A percentile compares a stretch with the other conserved stretches of the same genome.
phyloP scores from a whole-genome alignment of 1,284 basidiomycete genomes.

The Marasmius fiardii region DNA sequence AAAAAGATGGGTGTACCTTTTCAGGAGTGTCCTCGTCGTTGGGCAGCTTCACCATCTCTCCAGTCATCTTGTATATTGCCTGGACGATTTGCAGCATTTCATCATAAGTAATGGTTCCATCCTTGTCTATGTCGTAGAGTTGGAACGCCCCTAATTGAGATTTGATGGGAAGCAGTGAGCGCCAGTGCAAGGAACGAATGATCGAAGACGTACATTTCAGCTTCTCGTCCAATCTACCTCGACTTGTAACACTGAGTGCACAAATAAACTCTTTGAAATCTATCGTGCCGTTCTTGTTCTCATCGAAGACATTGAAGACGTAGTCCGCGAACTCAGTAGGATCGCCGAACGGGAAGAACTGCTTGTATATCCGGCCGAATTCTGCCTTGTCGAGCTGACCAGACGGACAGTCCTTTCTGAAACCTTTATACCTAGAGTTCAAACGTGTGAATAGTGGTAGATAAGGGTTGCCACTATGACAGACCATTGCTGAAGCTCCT shows the following conservation, averaged over 20 bases:
- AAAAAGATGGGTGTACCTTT: constrained; percentile 58
- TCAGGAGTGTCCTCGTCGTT: constrained; percentile 98
- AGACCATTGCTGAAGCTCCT: constrained; percentile 98
- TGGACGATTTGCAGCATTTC: constrained; percentile 98
- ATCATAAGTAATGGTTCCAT: constrained; percentile 95
- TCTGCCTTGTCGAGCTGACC: constrained; percentile 96
- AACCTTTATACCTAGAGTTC: constrained; percentile 89
- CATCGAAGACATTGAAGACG: constrained; percentile 98
- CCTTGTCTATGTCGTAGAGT: constrained; percentile 98
- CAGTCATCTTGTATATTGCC: constrained; percentile 99
- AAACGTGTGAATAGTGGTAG: constrained; percentile 4
- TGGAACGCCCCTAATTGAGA: constrained; percentile 91
- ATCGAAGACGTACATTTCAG: constrained; percentile 80
- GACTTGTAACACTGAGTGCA: constrained; percentile 91
- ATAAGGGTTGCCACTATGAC: constrained; percentile 26
- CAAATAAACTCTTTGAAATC: constrained; percentile 99
- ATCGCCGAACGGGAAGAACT: constrained; percentile 99
- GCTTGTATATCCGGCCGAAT: constrained; percentile 98
- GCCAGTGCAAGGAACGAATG: constrained; percentile 9
- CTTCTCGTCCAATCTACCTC: constrained; percentile 96
- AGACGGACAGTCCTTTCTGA: constrained; percentile 97
- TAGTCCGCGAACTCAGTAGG: constrained; percentile 97
- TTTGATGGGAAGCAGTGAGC: constrained; percentile 16
- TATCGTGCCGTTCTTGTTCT: constrained; percentile 94
- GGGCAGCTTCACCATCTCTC: constrained; percentile 98